These are phyloP conservation scores for Xylaria sp. DNA, from an alignment of 2,329 filamentous ascomycete genomes.

Conservation along the genomic window DNA sequence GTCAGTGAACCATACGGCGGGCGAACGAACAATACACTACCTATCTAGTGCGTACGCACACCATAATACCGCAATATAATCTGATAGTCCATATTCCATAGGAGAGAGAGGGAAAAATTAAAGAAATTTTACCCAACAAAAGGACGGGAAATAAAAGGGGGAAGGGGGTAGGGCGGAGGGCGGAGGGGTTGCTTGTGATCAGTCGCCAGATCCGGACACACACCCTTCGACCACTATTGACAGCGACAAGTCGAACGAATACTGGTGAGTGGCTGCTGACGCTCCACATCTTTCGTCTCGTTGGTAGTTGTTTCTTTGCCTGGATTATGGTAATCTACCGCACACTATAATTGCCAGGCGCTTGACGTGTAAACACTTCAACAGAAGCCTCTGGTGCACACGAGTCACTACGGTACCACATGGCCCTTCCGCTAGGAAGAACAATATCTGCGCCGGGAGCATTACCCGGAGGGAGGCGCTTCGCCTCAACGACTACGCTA, in stretches of 20 bases:
- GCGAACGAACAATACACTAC: conserved; percentile 25
- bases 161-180: no score
- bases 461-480: neutral
- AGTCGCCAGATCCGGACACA: conserved; percentile 18
- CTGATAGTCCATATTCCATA: neutral
- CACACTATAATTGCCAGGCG: conserved; percentile 37
- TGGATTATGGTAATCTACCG: neutral
- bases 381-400: conserved; percentile 19
- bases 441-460: neutral
- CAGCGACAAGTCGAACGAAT: conserved; percentile 11
- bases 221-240: neutral
- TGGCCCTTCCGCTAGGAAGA: neutral
- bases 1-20: conserved; percentile 27
- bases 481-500: neutral
- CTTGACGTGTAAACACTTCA: conserved; percentile 36
- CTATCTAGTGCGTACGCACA: neutral
- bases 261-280: conserved; percentile 45
- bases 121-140: conserved; percentile 21
- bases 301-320: conserved; percentile 46
- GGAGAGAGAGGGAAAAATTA: conserved; percentile 25
- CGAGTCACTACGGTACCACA: neutral
- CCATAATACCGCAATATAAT: neutral
- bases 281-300: conserved; percentile 46
- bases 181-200: conserved; percentile 46
- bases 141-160: conserved; percentile 1